These are phyloP conservation scores for Climacium dendroides DNA, from an alignment of 225 moss, liverwort and hornwort species.

Conservation along the genomic window DNA sequence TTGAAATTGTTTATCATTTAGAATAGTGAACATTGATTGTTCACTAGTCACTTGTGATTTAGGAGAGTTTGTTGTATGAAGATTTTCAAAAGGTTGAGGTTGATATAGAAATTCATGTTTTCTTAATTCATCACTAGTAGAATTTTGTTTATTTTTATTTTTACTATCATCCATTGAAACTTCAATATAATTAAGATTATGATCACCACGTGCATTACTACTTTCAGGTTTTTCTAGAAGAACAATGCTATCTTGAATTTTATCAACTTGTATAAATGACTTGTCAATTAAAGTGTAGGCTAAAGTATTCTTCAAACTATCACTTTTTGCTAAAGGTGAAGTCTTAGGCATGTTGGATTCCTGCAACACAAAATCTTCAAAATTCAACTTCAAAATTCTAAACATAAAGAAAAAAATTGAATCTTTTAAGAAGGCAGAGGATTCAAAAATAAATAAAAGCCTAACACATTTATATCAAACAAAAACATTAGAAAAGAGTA, in stretches of 20 bases:
- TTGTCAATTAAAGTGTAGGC: not conserved
- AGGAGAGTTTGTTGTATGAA: too few relatives aligned
- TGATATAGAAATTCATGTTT: not conserved
- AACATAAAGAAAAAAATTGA: not conserved
- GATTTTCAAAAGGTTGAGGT: not conserved
- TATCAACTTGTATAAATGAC: not conserved
- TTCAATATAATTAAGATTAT: not conserved
- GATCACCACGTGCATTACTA: not conserved
- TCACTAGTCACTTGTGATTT: not conserved
- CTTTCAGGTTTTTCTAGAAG: not conserved
- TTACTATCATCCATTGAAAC: not conserved
- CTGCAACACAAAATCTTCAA: not conserved
- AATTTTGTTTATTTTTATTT: not conserved
- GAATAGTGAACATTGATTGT: not conserved
- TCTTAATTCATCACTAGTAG: not conserved
- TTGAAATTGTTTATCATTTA: not conserved
- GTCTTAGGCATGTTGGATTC: conserved; percentile 12
- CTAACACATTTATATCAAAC: not conserved
- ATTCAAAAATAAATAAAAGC: not conserved
- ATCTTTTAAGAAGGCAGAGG: not conserved
- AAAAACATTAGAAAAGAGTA: too few relatives aligned
- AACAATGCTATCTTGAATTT: not conserved
- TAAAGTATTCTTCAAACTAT: not conserved
- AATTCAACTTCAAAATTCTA: not conserved
- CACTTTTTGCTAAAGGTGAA: not conserved